Percentiles rank a stretch among this genome's conserved stretches.
phyloP scores from a whole-genome alignment of 140 eudicot genomes.

The Erigeron philadelphicus region DNA sequence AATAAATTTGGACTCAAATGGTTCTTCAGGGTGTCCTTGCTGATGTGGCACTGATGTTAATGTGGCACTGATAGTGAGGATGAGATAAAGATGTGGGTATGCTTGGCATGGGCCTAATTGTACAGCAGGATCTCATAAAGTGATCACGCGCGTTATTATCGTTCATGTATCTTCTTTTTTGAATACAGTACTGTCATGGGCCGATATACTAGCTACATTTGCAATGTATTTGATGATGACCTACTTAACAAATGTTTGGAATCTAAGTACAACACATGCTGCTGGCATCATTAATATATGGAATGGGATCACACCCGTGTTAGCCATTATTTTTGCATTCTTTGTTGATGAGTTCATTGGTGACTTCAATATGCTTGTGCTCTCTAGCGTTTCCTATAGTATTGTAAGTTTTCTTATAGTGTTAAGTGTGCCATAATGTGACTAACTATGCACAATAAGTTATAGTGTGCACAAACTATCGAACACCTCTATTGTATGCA shows the following conservation, averaged over 20 bases:
- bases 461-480: no score
- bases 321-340: slow-evolving; percentile 39
- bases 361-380: slow-evolving; percentile 34
- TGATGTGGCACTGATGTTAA: no score
- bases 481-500: no score
- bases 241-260: slow-evolving; percentile 68
- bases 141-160: not conserved
- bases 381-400: slow-evolving; percentile 45
- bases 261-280: slow-evolving; percentile 47
- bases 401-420: slow-evolving; percentile 35
- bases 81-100: no score
- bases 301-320: slow-evolving; percentile 29
- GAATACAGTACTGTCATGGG: slow-evolving; percentile 56
- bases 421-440: no score
- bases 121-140: not conserved
- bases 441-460: no score
- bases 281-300: slow-evolving; percentile 61
- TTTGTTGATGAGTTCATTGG: slow-evolving; percentile 43
- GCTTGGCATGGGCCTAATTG: not conserved
- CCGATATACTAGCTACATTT: slow-evolving; percentile 47
- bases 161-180: not conserved
- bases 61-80: no score
- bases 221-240: slow-evolving; percentile 55
- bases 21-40: no score
- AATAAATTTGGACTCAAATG: no score